Percentiles rank a stretch among this genome's conserved stretches.
Evolutionary conservation across 2,329 filamentous ascomycete species (phyloP).

Genomic region (Fusarium scirpi): DNA sequence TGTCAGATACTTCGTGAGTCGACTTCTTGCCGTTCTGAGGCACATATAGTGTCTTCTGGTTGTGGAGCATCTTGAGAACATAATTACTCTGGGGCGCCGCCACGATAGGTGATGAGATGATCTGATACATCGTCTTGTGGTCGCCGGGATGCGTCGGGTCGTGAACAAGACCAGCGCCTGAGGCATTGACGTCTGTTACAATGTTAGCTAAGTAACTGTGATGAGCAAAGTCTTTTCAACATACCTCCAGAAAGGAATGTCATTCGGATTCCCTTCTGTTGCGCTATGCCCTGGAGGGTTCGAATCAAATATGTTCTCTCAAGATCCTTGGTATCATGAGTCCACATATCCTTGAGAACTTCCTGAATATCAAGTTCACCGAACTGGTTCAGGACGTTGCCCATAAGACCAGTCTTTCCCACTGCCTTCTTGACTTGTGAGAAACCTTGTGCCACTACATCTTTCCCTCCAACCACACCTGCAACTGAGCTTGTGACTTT

Average conservation of each 20-base stretch:
- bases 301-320: constrained; percentile 97
- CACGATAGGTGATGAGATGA: constrained; percentile 93
- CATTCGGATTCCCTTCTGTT: constrained; percentile 96
- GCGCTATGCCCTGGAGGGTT: constrained; percentile 92
- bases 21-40: constrained; percentile 86
- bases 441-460: constrained; percentile 92
- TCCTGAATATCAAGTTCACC: constrained; percentile 95
- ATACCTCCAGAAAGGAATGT: constrained; percentile 91
- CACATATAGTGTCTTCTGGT: constrained; percentile 91
- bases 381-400: constrained; percentile 93
- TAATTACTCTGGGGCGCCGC: constrained; percentile 87
- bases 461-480: constrained; percentile 94
- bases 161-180: constrained; percentile 92
- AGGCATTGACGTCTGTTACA: constrained; percentile 80
- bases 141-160: constrained; percentile 91
- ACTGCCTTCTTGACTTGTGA: constrained; percentile 96
- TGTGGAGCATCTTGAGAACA: constrained; percentile 94
- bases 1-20: constrained; percentile 82
- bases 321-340: constrained; percentile 96
- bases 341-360: constrained; percentile 97
- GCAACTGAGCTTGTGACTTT: constrained; percentile 96
- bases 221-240: constrained; percentile 41
- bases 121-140: constrained; percentile 99
- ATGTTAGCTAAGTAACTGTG: constrained; percentile 38
- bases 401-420: constrained; percentile 95